These are phyloP conservation scores for Solanum rostratum DNA, from an alignment of 257 asterid species.

Conservation along the genomic window DNA sequence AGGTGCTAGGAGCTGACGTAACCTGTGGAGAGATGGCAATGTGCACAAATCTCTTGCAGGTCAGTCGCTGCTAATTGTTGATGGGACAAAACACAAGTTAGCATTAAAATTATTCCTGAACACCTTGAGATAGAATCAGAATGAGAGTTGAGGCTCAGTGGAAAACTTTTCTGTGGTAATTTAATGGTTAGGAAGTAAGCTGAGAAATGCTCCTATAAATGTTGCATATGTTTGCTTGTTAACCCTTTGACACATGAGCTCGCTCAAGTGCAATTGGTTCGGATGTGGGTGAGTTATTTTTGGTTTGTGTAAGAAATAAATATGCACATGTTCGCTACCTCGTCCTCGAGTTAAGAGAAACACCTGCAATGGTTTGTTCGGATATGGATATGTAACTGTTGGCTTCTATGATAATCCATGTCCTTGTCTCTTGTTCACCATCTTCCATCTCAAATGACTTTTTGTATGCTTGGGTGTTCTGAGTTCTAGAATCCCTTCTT, in stretches of 20 bases:
- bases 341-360: neutral
- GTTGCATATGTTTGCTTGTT: neutral
- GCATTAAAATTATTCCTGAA: neutral
- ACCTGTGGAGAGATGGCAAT: constrained; percentile 99
- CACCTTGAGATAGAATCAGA: neutral
- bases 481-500: neutral
- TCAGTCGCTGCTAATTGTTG: constrained; percentile 6
- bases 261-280: neutral
- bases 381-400: neutral
- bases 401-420: neutral
- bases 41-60: constrained; percentile 98
- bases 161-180: neutral
- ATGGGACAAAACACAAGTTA: neutral
- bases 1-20: constrained; percentile 87
- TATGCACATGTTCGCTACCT: neutral
- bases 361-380: neutral
- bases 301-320: neutral
- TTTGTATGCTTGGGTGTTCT: neutral
- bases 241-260: neutral
- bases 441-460: neutral
- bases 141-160: neutral
- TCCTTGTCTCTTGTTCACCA: neutral
- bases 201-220: neutral
- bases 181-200: neutral
- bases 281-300: neutral